phyloP scores from a whole-genome alignment of 257 asterid species.

The Penstemon davidsonii region DNA sequence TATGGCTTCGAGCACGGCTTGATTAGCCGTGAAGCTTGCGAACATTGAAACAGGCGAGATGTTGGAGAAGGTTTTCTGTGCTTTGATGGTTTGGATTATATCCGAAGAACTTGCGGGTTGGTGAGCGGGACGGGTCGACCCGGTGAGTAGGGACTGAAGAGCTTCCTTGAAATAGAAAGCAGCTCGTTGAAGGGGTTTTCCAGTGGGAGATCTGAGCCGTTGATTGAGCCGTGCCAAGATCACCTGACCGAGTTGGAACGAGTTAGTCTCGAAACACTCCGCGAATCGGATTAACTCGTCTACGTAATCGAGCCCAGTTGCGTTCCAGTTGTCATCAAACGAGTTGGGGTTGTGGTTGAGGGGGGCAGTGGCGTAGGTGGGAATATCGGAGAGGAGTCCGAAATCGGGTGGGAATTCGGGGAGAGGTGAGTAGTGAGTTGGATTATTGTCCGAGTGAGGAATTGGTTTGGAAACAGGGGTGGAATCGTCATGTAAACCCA shows the following conservation, averaged over 20 bases:
- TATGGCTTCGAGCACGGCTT: conserved; percentile 55
- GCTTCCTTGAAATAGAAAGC: conserved; percentile 98
- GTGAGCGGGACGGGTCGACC: conserved; percentile 23
- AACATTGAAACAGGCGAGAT: conserved; percentile 66
- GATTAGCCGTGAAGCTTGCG: conserved; percentile 64
- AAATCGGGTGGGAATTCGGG: conserved; percentile 57
- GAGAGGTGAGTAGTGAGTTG: conserved; percentile 34
- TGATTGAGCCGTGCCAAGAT: conserved; percentile 87
- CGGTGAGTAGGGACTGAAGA: conserved; percentile 46
- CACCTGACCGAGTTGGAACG: conserved; percentile 70
- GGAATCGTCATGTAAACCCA: conserved; percentile 67
- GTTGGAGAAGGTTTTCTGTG: conserved; percentile 63
- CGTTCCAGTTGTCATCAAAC: conserved; percentile 38
- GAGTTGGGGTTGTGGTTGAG: conserved; percentile 22
- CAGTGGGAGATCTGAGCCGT: conserved; percentile 55
- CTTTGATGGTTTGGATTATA: conserved; percentile 70
- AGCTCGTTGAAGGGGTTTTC: conserved; percentile 77
- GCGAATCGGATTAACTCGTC: conserved; percentile 84
- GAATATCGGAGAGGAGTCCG: conserved; percentile 44
- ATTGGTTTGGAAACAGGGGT: conserved; percentile 32
- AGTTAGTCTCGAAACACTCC: conserved; percentile 81
- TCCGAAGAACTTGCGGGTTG: conserved; percentile 53
- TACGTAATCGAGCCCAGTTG: conserved; percentile 67
- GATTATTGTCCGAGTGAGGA: conserved; percentile 29
- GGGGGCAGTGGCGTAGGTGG: conserved; percentile 27